Conservation (phyloP, 2,329 filamentous ascomycete species). For the Alternaria arborescens region DNA sequence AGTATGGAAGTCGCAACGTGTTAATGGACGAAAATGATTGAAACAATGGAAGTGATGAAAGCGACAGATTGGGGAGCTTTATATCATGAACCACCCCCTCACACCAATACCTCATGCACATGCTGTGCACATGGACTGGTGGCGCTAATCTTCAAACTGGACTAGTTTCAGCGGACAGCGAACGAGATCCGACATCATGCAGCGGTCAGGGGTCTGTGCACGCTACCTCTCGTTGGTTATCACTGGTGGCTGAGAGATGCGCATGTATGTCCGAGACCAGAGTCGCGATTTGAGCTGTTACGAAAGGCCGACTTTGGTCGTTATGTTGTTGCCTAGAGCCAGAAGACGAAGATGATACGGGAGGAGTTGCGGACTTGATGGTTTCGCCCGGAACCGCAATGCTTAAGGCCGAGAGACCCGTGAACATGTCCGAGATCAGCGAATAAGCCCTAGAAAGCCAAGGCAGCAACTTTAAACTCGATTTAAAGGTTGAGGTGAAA, state of each 20-base stretch:
- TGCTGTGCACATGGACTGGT: neutral
- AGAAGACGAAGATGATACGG: neutral
- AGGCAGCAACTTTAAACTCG: neutral
- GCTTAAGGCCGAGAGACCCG: slow-evolving; percentile 1
- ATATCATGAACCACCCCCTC: neutral
- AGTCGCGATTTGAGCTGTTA: neutral
- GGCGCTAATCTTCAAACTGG: slow-evolving; percentile 4
- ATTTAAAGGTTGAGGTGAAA: neutral
- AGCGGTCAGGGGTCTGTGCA: neutral
- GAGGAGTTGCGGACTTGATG: neutral
- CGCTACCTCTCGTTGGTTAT: neutral
- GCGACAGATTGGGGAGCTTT: neutral
- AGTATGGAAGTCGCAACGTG: neutral
- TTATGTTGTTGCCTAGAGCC: slow-evolving; percentile 12
- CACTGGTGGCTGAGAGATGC: neutral
- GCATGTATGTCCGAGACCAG: neutral
- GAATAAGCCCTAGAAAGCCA: neutral
- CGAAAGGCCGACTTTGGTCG: neutral
- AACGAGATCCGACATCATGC: slow-evolving; percentile 5
- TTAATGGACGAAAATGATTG: neutral
- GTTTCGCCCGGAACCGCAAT: slow-evolving; percentile 1
- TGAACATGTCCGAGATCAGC: slow-evolving; percentile 3
- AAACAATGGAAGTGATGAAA: neutral
- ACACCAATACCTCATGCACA: slow-evolving; percentile 5
- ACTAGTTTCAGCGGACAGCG: neutral